Evolutionary conservation across 805 yeast species (phyloP).

Genomic region (Wickerhamiella domercqiae): DNA sequence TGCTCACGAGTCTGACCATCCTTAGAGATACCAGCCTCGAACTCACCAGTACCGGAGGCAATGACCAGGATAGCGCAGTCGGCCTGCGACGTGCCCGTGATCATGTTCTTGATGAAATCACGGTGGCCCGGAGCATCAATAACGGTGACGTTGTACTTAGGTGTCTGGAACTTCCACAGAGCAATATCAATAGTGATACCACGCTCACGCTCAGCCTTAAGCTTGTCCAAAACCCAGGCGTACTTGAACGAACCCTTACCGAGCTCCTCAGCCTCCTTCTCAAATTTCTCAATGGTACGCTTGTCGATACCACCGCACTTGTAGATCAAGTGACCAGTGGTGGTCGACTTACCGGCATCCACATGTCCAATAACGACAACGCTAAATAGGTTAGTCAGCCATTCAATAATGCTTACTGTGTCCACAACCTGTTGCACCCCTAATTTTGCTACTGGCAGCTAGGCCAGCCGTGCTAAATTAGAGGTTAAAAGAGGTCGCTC

Average conservation of each 20-base stretch:
- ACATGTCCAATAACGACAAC: constrained; percentile 99
- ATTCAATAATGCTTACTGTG: no score
- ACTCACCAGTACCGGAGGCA: constrained; percentile 88
- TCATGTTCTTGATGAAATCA: constrained; percentile 93
- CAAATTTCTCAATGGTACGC: constrained; percentile 97
- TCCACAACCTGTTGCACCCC: no score
- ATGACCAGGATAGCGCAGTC: constrained; percentile 82
- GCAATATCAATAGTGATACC: constrained; percentile 94
- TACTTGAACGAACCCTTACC: constrained; percentile 96
- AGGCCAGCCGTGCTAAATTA: no score
- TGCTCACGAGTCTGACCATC: constrained; percentile 94
- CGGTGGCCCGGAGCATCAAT: constrained; percentile 95
- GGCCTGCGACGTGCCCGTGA: constrained; percentile 89
- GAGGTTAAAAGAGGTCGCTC: no score
- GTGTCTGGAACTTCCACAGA: constrained; percentile 86
- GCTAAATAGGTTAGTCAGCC: constrained; percentile 98
- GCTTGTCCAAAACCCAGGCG: constrained; percentile 95
- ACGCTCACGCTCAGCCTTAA: constrained; percentile 92
- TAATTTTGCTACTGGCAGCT: no score
- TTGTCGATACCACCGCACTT: constrained; percentile 98
- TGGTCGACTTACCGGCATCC: constrained; percentile 98
- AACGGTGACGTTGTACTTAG: constrained; percentile 77
- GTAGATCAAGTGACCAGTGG: constrained; percentile 98
- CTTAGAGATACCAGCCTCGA: constrained; percentile 90
- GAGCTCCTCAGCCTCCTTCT: constrained; percentile 94